These are phyloP conservation scores for Tolypocladium inflatum DNA, from an alignment of 2,329 filamentous ascomycete species.

Conservation along the genomic window DNA sequence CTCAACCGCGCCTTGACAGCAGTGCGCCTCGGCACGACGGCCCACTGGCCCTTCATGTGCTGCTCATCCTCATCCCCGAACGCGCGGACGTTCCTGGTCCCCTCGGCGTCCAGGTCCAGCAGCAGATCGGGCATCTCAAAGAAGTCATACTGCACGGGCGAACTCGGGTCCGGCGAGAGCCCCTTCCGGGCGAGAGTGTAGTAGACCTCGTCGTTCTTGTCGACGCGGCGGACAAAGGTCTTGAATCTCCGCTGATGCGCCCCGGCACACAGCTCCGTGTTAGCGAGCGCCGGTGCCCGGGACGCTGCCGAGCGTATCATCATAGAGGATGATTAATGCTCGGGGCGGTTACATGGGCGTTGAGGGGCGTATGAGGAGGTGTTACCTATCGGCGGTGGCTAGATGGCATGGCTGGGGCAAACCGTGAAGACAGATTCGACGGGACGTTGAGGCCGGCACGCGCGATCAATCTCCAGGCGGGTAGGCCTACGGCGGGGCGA, in stretches of 20 bases:
- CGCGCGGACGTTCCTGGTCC: constrained; percentile 31
- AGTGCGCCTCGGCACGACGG: constrained; percentile 9
- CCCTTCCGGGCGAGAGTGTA: constrained; percentile 15
- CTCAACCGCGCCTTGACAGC: constrained; percentile 16
- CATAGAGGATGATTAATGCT: background rate
- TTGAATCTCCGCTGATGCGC: constrained; percentile 8
- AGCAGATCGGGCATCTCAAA: constrained; percentile 32
- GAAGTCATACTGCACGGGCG: constrained; percentile 13
- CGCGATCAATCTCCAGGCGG: too few species aligned
- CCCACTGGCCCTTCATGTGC: constrained; percentile 20
- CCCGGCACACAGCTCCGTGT: background rate
- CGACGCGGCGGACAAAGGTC: constrained; percentile 13
- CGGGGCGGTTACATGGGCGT: background rate
- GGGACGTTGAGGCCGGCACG: background rate
- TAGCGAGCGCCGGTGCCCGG: constrained; percentile 5
- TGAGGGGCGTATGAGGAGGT: background rate
- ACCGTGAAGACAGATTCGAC: background rate
- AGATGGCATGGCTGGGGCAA: background rate
- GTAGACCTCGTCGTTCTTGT: constrained; percentile 14
- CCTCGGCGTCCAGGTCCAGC: constrained; percentile 43
- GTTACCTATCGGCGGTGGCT: background rate
- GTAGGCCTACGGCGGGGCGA: background rate
- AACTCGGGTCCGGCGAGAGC: constrained; percentile 2
- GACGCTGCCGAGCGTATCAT: constrained; percentile 9
- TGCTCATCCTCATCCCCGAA: constrained; percentile 26